phyloP scores from a whole-genome alignment of 2,329 filamentous ascomycete species.

The Knoxdaviesia proteae region DNA sequence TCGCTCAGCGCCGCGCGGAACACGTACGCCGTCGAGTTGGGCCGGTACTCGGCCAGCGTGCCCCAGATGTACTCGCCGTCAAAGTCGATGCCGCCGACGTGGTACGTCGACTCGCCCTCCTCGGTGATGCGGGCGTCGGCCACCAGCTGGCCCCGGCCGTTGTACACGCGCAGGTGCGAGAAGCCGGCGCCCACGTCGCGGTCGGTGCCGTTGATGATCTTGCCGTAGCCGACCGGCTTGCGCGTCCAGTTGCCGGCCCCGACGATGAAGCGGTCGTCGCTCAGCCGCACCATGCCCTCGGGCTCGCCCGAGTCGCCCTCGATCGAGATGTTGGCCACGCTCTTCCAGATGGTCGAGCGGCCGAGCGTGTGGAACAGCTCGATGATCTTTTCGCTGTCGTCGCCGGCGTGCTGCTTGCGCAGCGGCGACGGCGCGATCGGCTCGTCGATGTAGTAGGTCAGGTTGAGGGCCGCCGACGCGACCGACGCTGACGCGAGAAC shows the following conservation, averaged over 20 bases:
- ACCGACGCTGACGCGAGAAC: not conserved
- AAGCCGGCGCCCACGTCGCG: slow-evolving; percentile 21
- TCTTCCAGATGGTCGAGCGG: slow-evolving; percentile 20
- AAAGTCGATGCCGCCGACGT: slow-evolving; percentile 26
- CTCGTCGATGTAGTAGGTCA: slow-evolving; percentile 12
- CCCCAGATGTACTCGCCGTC: slow-evolving; percentile 25
- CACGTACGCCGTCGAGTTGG: slow-evolving; percentile 22
- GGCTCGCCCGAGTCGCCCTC: slow-evolving; percentile 25
- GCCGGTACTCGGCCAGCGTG: slow-evolving; percentile 23
- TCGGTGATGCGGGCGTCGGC: slow-evolving; percentile 22
- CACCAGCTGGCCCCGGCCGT: slow-evolving; percentile 17
- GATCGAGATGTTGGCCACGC: slow-evolving; percentile 18
- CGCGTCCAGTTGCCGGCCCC: slow-evolving; percentile 21
- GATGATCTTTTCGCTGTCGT: slow-evolving; percentile 16
- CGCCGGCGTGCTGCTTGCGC: slow-evolving; percentile 13
- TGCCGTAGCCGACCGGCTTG: slow-evolving; percentile 9
- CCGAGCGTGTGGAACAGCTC: slow-evolving; percentile 13
- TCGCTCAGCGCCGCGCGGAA: slow-evolving; percentile 17
- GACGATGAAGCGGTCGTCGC: slow-evolving; percentile 21
- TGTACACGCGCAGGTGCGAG: slow-evolving; percentile 22
- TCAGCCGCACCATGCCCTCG: slow-evolving; percentile 23
- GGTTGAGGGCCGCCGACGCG: slow-evolving; percentile 10
- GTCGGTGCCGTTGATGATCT: slow-evolving; percentile 30
- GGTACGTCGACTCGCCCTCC: slow-evolving; percentile 18
- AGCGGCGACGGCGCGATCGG: slow-evolving; percentile 14